These are phyloP conservation scores for Syncephalastrum monosporum DNA, from an alignment of 371 early-diverging fungal genomes.

Conservation along the genomic window DNA sequence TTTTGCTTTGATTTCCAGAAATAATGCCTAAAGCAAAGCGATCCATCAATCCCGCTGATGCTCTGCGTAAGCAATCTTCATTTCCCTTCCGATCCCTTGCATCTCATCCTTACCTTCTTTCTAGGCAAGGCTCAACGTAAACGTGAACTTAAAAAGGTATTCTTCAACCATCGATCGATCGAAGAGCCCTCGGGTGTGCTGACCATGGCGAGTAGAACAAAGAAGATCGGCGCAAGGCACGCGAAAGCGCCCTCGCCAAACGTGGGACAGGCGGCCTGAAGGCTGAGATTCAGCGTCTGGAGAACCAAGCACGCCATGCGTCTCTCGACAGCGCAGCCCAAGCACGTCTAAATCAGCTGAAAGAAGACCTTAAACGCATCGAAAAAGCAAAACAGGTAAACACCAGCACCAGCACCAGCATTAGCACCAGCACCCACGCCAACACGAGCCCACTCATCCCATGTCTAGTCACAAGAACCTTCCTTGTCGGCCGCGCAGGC, in stretches of 20 bases:
- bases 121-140: conserved; percentile 65
- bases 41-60: conserved; percentile 53
- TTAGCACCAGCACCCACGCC: neutral
- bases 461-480: conserved; percentile 9
- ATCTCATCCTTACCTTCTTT: conserved; percentile 26
- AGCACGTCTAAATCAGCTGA: conserved; percentile 42
- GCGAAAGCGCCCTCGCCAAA: conserved; percentile 50
- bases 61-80: conserved; percentile 30
- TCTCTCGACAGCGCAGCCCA: conserved; percentile 53
- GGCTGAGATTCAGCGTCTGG: conserved; percentile 43
- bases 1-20: neutral
- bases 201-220: conserved; percentile 48
- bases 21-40: conserved; percentile 47
- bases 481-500: conserved; percentile 31
- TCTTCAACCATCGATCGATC: neutral
- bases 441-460: too few species aligned
- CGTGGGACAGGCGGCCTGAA: conserved; percentile 49
- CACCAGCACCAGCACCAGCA: neutral
- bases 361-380: conserved; percentile 43
- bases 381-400: conserved; percentile 52
- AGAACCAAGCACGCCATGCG: conserved; percentile 40
- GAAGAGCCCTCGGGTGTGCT: neutral
- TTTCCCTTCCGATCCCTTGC: neutral
- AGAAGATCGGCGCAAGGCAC: conserved; percentile 55
- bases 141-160: conserved; percentile 65